Evolutionary conservation across 805 yeast species (phyloP).

Genomic region (Cyberlindnera xylosilytica): DNA sequence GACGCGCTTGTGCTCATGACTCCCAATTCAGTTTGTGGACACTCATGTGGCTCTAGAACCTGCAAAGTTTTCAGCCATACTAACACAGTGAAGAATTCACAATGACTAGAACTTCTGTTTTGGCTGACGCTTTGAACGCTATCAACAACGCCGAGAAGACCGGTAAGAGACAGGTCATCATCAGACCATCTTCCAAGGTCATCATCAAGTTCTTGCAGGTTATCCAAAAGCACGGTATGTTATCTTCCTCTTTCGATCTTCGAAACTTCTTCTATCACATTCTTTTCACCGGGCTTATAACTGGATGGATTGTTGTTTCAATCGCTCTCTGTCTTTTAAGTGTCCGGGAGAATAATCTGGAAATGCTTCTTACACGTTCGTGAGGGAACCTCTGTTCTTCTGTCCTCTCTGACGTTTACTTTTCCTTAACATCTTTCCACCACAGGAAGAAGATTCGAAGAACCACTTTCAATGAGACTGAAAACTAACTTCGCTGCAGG

Average conservation of each 20-base stretch:
- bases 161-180: constrained; percentile 97
- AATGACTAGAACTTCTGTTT: constrained; percentile 97
- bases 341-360: constrained; percentile 74
- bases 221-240: constrained; percentile 98
- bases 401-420: constrained; percentile 30
- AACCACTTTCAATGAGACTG: too few species aligned
- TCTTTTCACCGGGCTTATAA: constrained; percentile 81
- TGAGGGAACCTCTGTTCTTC: constrained; percentile 11
- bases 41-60: constrained; percentile 42
- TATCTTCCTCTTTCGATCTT: background rate
- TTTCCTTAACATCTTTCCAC: constrained; percentile 34
- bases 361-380: constrained; percentile 35
- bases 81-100: constrained; percentile 22
- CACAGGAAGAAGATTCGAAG: too few species aligned
- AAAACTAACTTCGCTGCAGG: too few species aligned
- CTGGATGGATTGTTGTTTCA: constrained; percentile 91
- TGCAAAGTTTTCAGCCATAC: constrained; percentile 7
- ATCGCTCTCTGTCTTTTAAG: constrained; percentile 98
- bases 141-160: constrained; percentile 99
- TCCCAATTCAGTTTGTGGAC: constrained; percentile 32
- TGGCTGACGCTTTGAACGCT: constrained; percentile 96
- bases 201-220: constrained; percentile 94
- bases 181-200: constrained; percentile 98
- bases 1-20: constrained; percentile 37
- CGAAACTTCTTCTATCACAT: background rate